phyloP scores from a whole-genome alignment of 208 protist species.

The Ichthyophonus hoferi region DNA sequence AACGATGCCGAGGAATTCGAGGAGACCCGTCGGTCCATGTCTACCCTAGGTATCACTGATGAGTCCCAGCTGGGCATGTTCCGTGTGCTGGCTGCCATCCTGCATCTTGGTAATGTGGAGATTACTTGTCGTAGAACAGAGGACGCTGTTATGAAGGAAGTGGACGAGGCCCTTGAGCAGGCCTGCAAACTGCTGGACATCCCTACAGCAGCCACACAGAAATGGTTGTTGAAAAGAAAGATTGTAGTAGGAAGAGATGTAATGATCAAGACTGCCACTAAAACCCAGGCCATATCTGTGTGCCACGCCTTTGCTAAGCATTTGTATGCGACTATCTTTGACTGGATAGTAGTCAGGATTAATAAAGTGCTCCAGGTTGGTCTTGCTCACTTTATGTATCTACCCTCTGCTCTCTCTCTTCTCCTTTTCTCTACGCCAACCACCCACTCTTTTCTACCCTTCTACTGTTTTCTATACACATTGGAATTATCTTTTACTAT shows the following conservation, averaged over 20 bases:
- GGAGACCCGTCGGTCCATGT: conserved; percentile 6
- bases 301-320: conserved; percentile 58
- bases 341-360: conserved; percentile 86
- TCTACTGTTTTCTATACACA: neutral
- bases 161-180: neutral
- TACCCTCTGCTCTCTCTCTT: neutral
- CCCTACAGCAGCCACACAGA: conserved; percentile 57
- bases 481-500: too few species aligned
- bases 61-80: conserved; percentile 31
- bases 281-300: conserved; percentile 51
- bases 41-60: neutral
- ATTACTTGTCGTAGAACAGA: conserved; percentile 26
- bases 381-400: conserved; percentile 37
- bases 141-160: neutral
- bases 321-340: conserved; percentile 85
- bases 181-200: conserved; percentile 69
- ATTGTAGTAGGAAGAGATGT: conserved; percentile 67
- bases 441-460: neutral
- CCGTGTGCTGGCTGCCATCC: conserved; percentile 72
- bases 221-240: conserved; percentile 63
- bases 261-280: conserved; percentile 55
- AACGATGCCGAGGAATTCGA: conserved; percentile 43
- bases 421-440: neutral
- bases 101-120: conserved; percentile 83
- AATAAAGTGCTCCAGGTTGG: conserved; percentile 64